phyloP scores from a whole-genome alignment of 805 yeast genomes.

The Yarrowia sp. region DNA sequence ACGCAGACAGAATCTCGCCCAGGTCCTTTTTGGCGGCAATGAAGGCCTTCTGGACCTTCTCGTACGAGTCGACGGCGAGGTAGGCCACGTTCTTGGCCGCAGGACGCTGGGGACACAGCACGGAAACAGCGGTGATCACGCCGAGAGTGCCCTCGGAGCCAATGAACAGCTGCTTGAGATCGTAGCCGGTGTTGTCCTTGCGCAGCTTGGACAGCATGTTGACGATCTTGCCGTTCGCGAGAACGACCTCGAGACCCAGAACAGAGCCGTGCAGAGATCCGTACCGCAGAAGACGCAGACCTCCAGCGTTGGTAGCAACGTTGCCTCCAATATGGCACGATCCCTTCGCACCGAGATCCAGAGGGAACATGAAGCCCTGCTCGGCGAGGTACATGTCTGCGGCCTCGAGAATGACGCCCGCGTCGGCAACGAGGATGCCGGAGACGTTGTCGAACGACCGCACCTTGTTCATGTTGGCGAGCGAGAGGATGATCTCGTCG shows the following conservation, averaged over 20 bases:
- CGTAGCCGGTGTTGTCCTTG: conserved; percentile 95
- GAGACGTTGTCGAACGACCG: conserved; percentile 77
- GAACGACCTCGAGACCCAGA: conserved; percentile 86
- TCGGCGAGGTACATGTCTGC: conserved; percentile 79
- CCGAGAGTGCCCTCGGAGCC: conserved; percentile 95
- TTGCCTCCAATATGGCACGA: conserved; percentile 95
- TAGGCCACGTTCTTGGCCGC: conserved; percentile 83
- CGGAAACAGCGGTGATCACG: conserved; percentile 83
- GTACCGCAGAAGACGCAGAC: conserved; percentile 78
- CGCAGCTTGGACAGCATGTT: conserved; percentile 80
- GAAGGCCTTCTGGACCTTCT: conserved; percentile 79
- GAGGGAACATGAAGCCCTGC: conserved; percentile 85
- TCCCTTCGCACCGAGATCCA: conserved; percentile 95
- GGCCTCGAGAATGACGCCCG: conserved; percentile 83
- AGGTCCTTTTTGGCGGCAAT: conserved; percentile 73
- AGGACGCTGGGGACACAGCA: conserved; percentile 87
- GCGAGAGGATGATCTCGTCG: conserved; percentile 78
- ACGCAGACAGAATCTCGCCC: conserved; percentile 84
- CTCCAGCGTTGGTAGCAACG: conserved; percentile 96
- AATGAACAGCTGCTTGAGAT: conserved; percentile 84
- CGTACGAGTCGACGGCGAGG: conserved; percentile 76
- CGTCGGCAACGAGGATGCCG: conserved; percentile 85
- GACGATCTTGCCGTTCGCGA: conserved; percentile 81
- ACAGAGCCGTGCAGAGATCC: conserved; percentile 93
- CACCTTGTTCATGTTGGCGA: conserved; percentile 69